Base-by-base conservation (phyloP, 805 yeast species). In the Saccharomycopsis sp. region DNA sequence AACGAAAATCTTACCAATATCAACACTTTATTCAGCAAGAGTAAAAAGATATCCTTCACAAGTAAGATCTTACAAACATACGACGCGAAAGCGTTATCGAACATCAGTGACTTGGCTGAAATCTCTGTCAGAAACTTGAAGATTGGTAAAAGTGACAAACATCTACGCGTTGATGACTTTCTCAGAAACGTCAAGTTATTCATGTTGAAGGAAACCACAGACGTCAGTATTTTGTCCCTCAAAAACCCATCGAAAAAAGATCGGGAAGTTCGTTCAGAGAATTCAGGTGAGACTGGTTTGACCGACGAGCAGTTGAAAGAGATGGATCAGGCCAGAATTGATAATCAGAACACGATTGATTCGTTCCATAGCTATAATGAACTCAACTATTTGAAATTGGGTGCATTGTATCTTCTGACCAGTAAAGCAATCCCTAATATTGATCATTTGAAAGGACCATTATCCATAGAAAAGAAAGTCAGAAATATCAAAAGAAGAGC, bases 371-470 rank as follows among this genome's bases (percentile, higher is more conserved):
- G 66, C 1, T 83, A 82, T 65, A 72, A 75, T 34, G 74, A 75
- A 20, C 76, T 76, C 62, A 78, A 86, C 66, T 86, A 92, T 89
- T 68, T 79, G 44, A 73, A 75, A 55, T 67, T 86, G 23, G 92
- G 91, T 0, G 69, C 79, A 1, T 66, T 83, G 34, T 81, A 75
- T 63, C 71, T 77, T 61, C 69, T 75, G 60, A 66, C 77, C 38
- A 79, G 86, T 58, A 67, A 67, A 2, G 75, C 77, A 54, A 77
- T 87, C 0, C 69, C 76, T 0, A 77, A 82, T 0, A 72, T 77
- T 20, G 87, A 85, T 62, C 88, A 86, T 66, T 69, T 89, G 61
- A 72, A 84, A 56, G 96, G 96, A 0, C 91, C 96, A 0, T 71
- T 89, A 49, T 82, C 80, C 17, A 74, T 85, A 1, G 86, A 85